Percentiles rank a stretch among this genome's conserved stretches.
Conservation (phyloP, 169 alveolate species). For the Theileria equi region DNA sequence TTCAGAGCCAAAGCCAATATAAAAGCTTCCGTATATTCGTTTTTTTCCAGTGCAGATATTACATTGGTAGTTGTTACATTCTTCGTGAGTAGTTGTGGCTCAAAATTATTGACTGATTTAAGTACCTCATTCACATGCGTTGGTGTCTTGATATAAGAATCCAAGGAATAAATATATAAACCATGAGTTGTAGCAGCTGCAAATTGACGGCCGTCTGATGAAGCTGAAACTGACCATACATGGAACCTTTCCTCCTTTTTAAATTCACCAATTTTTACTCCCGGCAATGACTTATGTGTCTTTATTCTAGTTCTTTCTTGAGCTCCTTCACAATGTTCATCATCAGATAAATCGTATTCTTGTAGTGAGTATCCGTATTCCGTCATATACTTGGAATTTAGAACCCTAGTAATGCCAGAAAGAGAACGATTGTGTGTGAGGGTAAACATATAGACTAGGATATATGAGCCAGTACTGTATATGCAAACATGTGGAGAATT, state of each 20-base stretch:
- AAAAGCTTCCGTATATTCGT: conserved; percentile 71
- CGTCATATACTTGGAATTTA: conserved; percentile 67
- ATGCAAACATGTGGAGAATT: conserved; percentile 73
- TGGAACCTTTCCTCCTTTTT: conserved; percentile 29
- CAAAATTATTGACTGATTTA: conserved; percentile 63
- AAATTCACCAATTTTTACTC: conserved; percentile 64
- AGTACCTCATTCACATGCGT: conserved; percentile 32
- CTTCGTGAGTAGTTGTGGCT: conserved; percentile 75
- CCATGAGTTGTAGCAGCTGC: conserved; percentile 68
- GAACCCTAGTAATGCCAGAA: conserved; percentile 61
- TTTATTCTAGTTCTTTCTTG: conserved; percentile 57
- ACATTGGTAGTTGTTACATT: conserved; percentile 72
- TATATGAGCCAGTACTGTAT: conserved; percentile 65
- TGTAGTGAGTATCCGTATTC: conserved; percentile 50
- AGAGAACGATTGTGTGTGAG: conserved; percentile 67
- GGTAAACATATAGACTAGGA: conserved; percentile 52
- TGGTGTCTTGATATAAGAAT: conserved; percentile 45
- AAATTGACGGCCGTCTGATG: conserved; percentile 62
- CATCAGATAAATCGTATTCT: conserved; percentile 58
- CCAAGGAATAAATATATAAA: conserved; percentile 48
- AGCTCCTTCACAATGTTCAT: conserved; percentile 54
- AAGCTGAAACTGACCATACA: conserved; percentile 50
- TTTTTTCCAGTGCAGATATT: conserved; percentile 52
- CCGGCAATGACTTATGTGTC: conserved; percentile 70
- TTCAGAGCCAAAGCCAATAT: conserved; percentile 78